Evolutionary conservation across 495 filamentous ascomycete species (phyloP), one percentile per base, ranked within the genome.

Genomic region (Achaetomiella virescens): DNA sequence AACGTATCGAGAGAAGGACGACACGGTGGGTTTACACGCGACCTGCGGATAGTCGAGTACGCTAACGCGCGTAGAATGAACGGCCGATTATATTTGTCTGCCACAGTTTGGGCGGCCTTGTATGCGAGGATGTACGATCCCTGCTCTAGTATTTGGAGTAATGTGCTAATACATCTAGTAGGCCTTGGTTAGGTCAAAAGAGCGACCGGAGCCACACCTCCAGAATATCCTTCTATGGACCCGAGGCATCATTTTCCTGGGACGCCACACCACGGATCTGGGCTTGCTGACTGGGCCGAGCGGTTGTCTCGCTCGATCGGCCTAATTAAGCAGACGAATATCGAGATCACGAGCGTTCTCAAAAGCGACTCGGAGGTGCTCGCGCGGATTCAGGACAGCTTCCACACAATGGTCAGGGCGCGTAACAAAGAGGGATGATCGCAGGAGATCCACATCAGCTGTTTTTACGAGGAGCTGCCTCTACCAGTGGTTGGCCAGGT

Each of bases 71-170:
- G 33, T 42, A 63, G 58, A 59, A 54, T 40, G 64, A 59, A 55
- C 63, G 58, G 29, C 60, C 60, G 51, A 66, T 68, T 3, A 61
- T 68, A 49, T 65, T 68, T 45, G 58, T 66, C 22, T 77, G 55
- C 62, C 59, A 67, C 10, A 70, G 62, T 41, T 69, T 80, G 57
- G 58, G 53, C 12, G 74, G 75, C 35, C 63, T 78, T 0, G 71
- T 78, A 0, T 71, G 66, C 52, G 58, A 77, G 45, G 54, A 64
- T 62, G 64, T 65, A 52, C 11, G 61, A 4, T 38, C 43, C 36
- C 45, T 33, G 20, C 33, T 27, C 29, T 18, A 25, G 27, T 12
- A 35, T 35, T 8, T 27, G 10, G 12, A 24, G 14, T 4, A 48
- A 37, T 21, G 36, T 29, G 46, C 45, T 58, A 12, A 58, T 36